Evolutionary conservation across 306 rosid genomes (phyloP).

Genomic region (Biancaea sappan): DNA sequence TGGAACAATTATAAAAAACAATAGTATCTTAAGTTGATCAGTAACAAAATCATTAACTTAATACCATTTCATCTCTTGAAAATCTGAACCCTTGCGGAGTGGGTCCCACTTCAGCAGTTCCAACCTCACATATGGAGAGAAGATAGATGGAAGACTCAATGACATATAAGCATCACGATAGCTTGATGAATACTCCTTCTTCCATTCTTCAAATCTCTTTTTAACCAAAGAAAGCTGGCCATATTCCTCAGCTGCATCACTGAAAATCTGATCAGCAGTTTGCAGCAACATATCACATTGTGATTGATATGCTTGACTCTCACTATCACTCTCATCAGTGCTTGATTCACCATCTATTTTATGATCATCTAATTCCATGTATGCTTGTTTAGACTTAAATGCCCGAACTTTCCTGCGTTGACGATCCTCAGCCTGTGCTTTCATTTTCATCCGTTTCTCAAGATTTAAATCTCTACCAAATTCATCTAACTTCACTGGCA

Average conservation of each 20-base stretch:
- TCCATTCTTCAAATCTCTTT: slow-evolving; percentile 90
- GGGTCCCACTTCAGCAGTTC: slow-evolving; percentile 98
- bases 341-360: slow-evolving; percentile 93
- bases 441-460: slow-evolving; percentile 85
- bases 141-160: slow-evolving; percentile 78
- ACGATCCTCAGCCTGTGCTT: slow-evolving; percentile 62
- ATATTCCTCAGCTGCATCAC: slow-evolving; percentile 92
- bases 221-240: slow-evolving; percentile 77
- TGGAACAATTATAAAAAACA: slow-evolving; percentile 13
- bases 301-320: slow-evolving; percentile 67
- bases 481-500: slow-evolving; percentile 84
- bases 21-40: slow-evolving; percentile 3
- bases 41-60: slow-evolving; percentile 27
- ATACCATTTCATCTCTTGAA: slow-evolving; percentile 90
- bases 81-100: slow-evolving; percentile 76
- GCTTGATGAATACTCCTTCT: slow-evolving; percentile 63
- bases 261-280: slow-evolving; percentile 81
- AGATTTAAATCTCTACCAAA: slow-evolving; percentile 89
- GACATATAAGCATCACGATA: slow-evolving; percentile 92
- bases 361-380: slow-evolving; percentile 68
- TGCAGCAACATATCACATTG: slow-evolving; percentile 67
- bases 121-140: slow-evolving; percentile 92
- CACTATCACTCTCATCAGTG: slow-evolving; percentile 96
- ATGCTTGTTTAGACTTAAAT: slow-evolving; percentile 49
- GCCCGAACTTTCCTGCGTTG: slow-evolving; percentile 51